Conservation (phyloP, 306 rosid genomes). For the Vicia faba region DNA sequence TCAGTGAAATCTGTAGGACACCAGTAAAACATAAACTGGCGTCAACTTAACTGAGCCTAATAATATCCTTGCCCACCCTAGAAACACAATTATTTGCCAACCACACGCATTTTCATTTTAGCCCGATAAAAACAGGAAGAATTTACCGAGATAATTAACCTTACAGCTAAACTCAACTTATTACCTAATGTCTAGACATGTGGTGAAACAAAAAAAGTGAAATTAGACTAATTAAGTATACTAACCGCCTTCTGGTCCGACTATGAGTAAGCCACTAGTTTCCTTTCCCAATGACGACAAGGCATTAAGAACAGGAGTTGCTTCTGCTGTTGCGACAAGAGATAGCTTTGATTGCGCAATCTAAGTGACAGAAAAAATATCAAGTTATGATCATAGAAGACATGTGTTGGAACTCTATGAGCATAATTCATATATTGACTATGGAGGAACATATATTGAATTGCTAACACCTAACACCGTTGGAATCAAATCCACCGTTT, state of each 20-base stretch:
- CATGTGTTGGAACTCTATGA: slow-evolving; percentile 15
- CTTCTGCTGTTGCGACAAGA: slow-evolving; percentile 80
- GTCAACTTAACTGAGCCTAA: slow-evolving; percentile 13
- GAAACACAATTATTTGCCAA: slow-evolving; percentile 15
- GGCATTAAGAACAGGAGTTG: slow-evolving; percentile 64
- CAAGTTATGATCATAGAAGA: slow-evolving; percentile 4
- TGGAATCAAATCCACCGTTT: slow-evolving; percentile 17
- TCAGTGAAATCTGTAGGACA: slow-evolving; percentile 70
- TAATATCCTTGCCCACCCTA: neutral
- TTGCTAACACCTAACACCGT: slow-evolving; percentile 27
- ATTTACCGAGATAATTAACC: neutral
- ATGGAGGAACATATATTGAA: slow-evolving; percentile 5
- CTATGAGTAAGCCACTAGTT: slow-evolving; percentile 64
- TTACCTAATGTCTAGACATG: slow-evolving; percentile 5
- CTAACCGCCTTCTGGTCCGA: slow-evolving; percentile 97
- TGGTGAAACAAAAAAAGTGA: slow-evolving; percentile 8
- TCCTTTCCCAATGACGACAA: slow-evolving; percentile 51
- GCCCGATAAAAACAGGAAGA: neutral
- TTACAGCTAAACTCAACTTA: slow-evolving; percentile 22
- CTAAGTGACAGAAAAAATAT: slow-evolving; percentile 49
- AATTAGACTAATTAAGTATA: slow-evolving; percentile 20
- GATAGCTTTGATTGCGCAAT: slow-evolving; percentile 67
- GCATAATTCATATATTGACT: slow-evolving; percentile 14
- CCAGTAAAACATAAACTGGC: slow-evolving; percentile 29
- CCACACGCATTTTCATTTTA: slow-evolving; percentile 5